These are phyloP conservation scores for Tillandsia leiboldiana DNA, from an alignment of 176 grass and related monocot species.

Conservation along the genomic window DNA sequence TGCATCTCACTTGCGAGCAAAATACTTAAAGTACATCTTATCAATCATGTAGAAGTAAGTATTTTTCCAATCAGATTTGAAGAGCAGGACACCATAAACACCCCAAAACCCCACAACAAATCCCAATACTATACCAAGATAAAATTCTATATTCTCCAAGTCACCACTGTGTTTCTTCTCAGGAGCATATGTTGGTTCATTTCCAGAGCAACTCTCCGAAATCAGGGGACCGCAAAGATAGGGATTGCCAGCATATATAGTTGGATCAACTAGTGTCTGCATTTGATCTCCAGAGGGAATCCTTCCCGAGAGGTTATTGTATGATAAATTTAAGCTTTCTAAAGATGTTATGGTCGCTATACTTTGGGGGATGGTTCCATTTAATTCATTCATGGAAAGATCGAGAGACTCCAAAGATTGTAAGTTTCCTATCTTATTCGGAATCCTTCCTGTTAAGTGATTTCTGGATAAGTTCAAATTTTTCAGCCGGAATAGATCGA, in stretches of 20 bases:
- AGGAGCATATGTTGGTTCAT: not conserved
- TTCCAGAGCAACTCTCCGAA: too few relatives aligned
- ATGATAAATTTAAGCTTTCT: too few relatives aligned
- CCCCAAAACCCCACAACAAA: conserved; percentile 7
- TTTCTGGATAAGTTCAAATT: conserved; percentile 31
- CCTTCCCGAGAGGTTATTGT: too few relatives aligned
- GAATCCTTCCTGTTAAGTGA: conserved; percentile 2
- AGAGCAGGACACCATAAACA: not conserved
- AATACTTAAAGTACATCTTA: not conserved
- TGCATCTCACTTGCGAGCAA: not conserved
- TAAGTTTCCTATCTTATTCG: conserved; percentile 10
- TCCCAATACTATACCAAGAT: conserved; percentile 8
- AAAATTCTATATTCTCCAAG: not conserved
- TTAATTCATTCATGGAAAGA: conserved; percentile 23
- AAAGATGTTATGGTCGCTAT: too few relatives aligned
- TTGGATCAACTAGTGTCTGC: too few relatives aligned
- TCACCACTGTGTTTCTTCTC: not conserved
- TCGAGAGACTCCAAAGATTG: conserved; percentile 33
- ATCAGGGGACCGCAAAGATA: conserved; percentile 15
- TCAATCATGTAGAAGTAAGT: conserved; percentile 14
- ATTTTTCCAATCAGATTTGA: conserved; percentile 3
- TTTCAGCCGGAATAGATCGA: not conserved
- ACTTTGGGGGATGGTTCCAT: conserved; percentile 7
- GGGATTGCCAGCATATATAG: too few relatives aligned
- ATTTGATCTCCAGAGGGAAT: too few relatives aligned